A percentile compares a stretch with the other conserved stretches of the same genome.
Evolutionary conservation across 768 basidiomycete genomes (phyloP).

Genomic region (Amanita muscaria): DNA sequence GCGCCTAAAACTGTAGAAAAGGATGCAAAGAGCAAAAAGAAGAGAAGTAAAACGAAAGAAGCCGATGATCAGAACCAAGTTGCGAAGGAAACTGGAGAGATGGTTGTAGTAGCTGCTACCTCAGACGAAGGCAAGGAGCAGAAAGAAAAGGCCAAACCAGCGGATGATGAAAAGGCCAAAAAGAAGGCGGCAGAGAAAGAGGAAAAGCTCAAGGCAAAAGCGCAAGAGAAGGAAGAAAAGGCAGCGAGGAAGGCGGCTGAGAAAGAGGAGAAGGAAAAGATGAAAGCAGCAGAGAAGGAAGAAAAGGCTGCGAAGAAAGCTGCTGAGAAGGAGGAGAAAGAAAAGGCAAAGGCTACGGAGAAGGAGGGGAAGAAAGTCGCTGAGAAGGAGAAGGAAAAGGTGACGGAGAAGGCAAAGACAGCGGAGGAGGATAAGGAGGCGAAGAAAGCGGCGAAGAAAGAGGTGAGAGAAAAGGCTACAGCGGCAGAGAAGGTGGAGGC

Average conservation of each 20-base stretch:
- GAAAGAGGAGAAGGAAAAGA: not conserved
- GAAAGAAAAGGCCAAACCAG: constrained; percentile 13
- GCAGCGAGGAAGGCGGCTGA: constrained; percentile 5
- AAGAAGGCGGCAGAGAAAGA: constrained; percentile 12
- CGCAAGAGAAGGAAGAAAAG: constrained; percentile 11
- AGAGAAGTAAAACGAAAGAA: not conserved
- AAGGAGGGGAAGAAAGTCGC: too few species aligned
- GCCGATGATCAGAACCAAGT: not conserved
- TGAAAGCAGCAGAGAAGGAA: constrained; percentile 9
- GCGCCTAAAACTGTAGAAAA: constrained; percentile 15
- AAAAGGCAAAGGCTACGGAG: too few species aligned
- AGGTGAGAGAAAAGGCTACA: constrained; percentile 20
- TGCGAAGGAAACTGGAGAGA: constrained; percentile 5
- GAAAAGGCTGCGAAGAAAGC: constrained; percentile 9
- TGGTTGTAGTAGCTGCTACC: constrained; percentile 14
- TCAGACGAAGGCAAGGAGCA: constrained; percentile 11
- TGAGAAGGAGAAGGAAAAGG: constrained; percentile 15
- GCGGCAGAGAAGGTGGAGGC: constrained; percentile 9
- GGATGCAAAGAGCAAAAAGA: constrained; percentile 13
- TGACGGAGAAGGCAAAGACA: constrained; percentile 10
- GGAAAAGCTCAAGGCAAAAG: constrained; percentile 10
- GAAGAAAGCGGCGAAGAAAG: constrained; percentile 25
- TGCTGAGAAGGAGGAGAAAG: constrained; percentile 11
- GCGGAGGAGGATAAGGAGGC: constrained; percentile 15
- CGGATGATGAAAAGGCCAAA: constrained; percentile 12